phyloP scores from a whole-genome alignment of 345 rosid genomes.

The thale cress (Arabidopsis thaliana) region DNA sequence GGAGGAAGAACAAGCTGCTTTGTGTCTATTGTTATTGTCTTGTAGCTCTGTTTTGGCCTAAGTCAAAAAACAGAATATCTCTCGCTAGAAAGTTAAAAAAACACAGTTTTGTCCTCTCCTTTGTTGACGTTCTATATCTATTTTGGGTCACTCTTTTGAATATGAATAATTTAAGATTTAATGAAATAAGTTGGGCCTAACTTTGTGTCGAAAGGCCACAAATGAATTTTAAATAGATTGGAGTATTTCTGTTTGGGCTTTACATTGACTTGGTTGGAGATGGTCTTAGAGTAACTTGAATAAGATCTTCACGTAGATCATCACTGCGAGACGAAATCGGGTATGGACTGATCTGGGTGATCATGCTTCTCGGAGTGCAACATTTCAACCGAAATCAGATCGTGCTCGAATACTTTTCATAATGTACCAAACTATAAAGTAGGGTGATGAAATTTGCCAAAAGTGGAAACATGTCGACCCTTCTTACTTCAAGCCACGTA shows the following conservation, averaged over 20 bases:
- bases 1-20: slow-evolving; percentile 89
- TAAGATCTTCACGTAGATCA: too few relatives aligned
- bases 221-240: not conserved
- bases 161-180: not conserved
- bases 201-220: not conserved
- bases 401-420: too few relatives aligned
- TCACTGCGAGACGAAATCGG: too few relatives aligned
- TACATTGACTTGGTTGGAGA: not conserved
- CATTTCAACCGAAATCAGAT: too few relatives aligned
- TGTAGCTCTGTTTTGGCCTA: slow-evolving; percentile 60
- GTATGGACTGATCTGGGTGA: too few relatives aligned
- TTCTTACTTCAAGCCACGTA: not conserved
- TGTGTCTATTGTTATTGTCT: slow-evolving; percentile 76
- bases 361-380: too few relatives aligned
- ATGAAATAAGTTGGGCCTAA: not conserved
- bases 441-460: slow-evolving; percentile 1
- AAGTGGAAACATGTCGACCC: not conserved
- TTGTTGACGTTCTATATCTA: not conserved
- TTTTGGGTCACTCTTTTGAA: slow-evolving; percentile 22
- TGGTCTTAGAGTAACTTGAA: too few relatives aligned
- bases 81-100: not conserved
- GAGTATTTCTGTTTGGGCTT: not conserved
- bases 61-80: slow-evolving; percentile 10
- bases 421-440: not conserved
- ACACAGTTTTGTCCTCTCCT: slow-evolving; percentile 28